Percentiles rank a stretch among this genome's conserved stretches.
phyloP scores from a whole-genome alignment of 805 yeast species.

The Zygoascus bituminiphila region DNA sequence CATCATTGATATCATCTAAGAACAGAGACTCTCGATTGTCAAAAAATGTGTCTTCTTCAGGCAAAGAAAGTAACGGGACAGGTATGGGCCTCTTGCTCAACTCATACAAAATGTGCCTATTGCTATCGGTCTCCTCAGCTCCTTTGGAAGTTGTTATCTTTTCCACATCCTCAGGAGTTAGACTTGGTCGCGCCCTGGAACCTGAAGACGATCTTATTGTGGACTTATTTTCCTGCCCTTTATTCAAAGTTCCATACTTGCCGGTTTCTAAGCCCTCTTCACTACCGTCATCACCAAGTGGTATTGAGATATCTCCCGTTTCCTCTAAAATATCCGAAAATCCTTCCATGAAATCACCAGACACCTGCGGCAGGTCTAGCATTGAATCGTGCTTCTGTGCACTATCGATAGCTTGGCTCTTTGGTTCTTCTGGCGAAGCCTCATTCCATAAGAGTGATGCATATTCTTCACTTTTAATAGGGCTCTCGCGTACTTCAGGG shows the following conservation, averaged over 20 bases:
- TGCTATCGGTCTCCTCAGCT: not conserved
- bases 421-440: not conserved
- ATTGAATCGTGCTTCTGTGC: not conserved
- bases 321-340: not conserved
- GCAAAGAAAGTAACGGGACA: constrained; percentile 15
- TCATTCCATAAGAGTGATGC: not conserved
- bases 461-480: not conserved
- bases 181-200: constrained; percentile 12
- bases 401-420: not conserved
- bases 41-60: constrained; percentile 8
- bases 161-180: constrained; percentile 17
- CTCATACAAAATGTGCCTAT: not conserved
- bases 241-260: not conserved
- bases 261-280: not conserved
- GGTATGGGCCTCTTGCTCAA: constrained; percentile 6
- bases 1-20: constrained; percentile 18
- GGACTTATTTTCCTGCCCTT: not conserved
- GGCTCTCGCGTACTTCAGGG: not conserved
- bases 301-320: not conserved
- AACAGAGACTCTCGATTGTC: constrained; percentile 18
- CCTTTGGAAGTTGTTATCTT: constrained; percentile 9
- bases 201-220: constrained; percentile 19
- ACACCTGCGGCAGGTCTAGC: not conserved
- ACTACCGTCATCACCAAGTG: not conserved
- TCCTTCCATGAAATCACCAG: not conserved